Base-by-base conservation (phyloP, 495 filamentous ascomycete species). In the Aspergillus campestris region DNA sequence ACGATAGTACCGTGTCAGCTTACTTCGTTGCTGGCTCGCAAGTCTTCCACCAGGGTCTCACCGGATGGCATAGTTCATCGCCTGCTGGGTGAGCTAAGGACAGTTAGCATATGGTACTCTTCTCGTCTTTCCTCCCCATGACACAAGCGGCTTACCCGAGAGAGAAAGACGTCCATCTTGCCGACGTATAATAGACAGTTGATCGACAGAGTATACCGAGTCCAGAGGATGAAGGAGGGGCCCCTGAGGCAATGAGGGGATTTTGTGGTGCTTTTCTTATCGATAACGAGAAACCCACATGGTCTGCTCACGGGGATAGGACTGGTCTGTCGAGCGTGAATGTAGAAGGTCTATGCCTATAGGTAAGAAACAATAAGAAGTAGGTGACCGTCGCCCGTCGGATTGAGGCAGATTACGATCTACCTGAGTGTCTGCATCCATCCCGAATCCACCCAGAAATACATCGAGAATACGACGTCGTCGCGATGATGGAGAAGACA, bases 11-110 rank as follows among this genome's bases (percentile, higher is more conserved):
- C 13, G 5, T 53, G 52, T 51, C 34, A 62, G 38, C 34, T 10
- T 15, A 33, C 14, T 7, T 6, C 8, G n/a, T 7, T 14, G 8
- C n/a, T 18, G 3, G 3, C 24, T 24, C 2, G 18, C 8, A 38
- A 8, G 9, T 27, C 5, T 11, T 29, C n/a, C 11, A 11, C 29
- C n/a, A 31, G 9, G 34, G 28, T n/a, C 37, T 24, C 65, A 81
- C 75, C 81, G 72, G 49, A 95, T 86, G 63, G 87, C 89, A 75
- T 87, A 90, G 66, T 89, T 95, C 78, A 90, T 83, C 38, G 88
- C 87, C 69, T 94, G 89, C 57, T 84, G 77, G 38, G 83, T 86
- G 55, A 86, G 66, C 81, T 84, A 24, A 1, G 18, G 18, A 24
- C 18, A 1, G 18, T 24, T 24, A 24, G 18, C 18, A 1, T 24